Evolutionary conservation across 1,284 basidiomycete species (phyloP), one percentile per base, ranked within the genome.

Genomic region (Rhodotorula sp.): DNA sequence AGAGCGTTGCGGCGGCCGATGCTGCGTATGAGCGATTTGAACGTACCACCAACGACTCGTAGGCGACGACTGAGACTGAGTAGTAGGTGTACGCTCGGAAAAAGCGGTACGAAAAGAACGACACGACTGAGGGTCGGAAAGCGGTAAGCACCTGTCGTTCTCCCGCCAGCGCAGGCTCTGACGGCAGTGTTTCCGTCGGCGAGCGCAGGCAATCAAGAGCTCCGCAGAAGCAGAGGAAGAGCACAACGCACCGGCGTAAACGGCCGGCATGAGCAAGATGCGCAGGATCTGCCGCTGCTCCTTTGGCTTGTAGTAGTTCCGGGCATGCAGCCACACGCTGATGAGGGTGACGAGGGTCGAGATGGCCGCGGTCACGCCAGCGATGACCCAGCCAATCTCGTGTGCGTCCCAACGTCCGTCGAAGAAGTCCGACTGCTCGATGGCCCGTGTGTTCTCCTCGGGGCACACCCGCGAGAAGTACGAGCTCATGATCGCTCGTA

Each of bases 51-150:
- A 75, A 49, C 0, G 66, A 57, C 48, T 75, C 72, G 55, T 73
- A 70, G 2, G 69, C 68, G 34, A 75, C 67, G 42, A 74, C 86
- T 61, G 88, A 85, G 53, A 93, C 86, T 45, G 87, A 87, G 80
- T 91, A 94, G 80, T 94, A 83, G 52, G 80, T 81, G 80, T 91
- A 72, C 3, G 64, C 25, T 1, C 64, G 49, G 49, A 68, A 72
- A 61, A 84, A 94, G 8, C 92, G 87, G 78, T 92, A 95, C 34
- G 91, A 91, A 78, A 92, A 87, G 85, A 93, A 94, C 1, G 91
- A 92, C 69, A 94, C 88, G 78, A 94, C 83, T n/a, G 89, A 89
- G 81, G 91, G 93, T 4, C 41, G 44, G 7, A 21, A 21, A 19
- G 2, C 4, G 7, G 52, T 54, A 27, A 54, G 61, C 23, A 21